Base-by-base conservation (phyloP, 2,329 filamentous ascomycete species). In the Raffaelea albimanens region DNA sequence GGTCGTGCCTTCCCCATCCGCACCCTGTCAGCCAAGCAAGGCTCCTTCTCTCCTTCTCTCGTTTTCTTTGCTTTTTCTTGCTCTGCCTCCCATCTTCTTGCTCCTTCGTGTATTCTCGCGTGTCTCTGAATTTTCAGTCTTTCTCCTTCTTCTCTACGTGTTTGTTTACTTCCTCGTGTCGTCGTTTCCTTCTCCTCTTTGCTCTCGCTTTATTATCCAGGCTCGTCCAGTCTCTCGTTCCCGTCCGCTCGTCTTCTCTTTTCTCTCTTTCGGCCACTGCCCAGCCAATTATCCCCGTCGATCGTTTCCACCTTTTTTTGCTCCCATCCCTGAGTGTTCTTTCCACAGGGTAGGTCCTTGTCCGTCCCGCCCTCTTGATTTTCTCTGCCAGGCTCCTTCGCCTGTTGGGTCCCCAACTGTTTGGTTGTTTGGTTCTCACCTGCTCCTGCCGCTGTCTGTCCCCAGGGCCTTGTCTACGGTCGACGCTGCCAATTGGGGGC, bases 1-100 rank as follows among this genome's bases (percentile, higher is more conserved):
- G 46, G 50, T 51, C 46, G 46, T 40, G 23, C 45, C 23, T 49
- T 43, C 48, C 43, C 48, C 46, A 42, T 50, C 44, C 40, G 20
- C 40, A 39, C n/a, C n/a, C 22, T 10, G 20, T 41, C 40, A 23
- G 40, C 40, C 39, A 38, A 19, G 18, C 19, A 41, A 41, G 40
- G 40, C 40, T 41, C 39, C 16, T 22, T 11, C 18, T 10, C 10
- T 22, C 7, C 39, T 40, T 25, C 20, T 23, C 18, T 39, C 21
- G n/a, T 14, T 36, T 19, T 40, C 19, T 39, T 25, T n/a, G 20
- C 16, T 31, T 43, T 34, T 39, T 40, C 41, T 4, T 5, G n/a
- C 8, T n/a, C 23, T 43, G 20, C n/a, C 19, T 25, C 13, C 34
- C 18, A 5, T 29, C 31, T 25, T 3, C 21, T 14, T 13, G 43